Conservation (phyloP, 2,329 filamentous ascomycete genomes). For the Cordyceps cateniannulata region DNA sequence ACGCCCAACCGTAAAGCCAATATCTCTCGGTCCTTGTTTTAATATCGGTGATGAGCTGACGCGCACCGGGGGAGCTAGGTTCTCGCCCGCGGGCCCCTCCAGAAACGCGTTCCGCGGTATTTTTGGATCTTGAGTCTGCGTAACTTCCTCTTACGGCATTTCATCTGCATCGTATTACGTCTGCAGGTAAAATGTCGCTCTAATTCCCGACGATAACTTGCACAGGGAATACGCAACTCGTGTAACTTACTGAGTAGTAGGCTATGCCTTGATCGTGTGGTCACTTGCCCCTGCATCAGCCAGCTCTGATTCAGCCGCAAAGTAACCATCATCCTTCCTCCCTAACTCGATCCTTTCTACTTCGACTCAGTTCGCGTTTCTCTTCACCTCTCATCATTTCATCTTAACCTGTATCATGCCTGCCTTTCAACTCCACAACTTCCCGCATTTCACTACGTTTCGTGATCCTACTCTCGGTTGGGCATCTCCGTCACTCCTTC, state of each 20-base stretch:
- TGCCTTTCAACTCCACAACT: background rate
- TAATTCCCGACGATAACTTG: background rate
- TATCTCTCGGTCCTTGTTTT: background rate
- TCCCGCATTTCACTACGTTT: background rate
- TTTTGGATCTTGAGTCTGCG: background rate
- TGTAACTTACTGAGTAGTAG: background rate
- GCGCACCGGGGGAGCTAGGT: background rate
- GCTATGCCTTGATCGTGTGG: background rate
- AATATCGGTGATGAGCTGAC: background rate
- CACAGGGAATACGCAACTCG: background rate
- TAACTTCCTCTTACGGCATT: background rate
- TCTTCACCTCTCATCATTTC: no score
- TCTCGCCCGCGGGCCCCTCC: background rate
- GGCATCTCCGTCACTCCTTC: no score
- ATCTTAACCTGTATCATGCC: no score
- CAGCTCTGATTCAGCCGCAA: background rate
- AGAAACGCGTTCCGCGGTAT: background rate
- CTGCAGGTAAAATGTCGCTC: background rate
- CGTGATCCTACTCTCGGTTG: background rate
- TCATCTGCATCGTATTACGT: background rate
- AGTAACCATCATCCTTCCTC: background rate
- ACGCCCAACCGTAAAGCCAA: background rate
- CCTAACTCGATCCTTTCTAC: background rate
- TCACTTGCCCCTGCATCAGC: background rate
- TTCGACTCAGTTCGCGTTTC: background rate